A percentile compares a stretch with the other conserved stretches of the same genome.
phyloP scores from a whole-genome alignment of 2,329 filamentous ascomycete species.

The Microdochium nivale region DNA sequence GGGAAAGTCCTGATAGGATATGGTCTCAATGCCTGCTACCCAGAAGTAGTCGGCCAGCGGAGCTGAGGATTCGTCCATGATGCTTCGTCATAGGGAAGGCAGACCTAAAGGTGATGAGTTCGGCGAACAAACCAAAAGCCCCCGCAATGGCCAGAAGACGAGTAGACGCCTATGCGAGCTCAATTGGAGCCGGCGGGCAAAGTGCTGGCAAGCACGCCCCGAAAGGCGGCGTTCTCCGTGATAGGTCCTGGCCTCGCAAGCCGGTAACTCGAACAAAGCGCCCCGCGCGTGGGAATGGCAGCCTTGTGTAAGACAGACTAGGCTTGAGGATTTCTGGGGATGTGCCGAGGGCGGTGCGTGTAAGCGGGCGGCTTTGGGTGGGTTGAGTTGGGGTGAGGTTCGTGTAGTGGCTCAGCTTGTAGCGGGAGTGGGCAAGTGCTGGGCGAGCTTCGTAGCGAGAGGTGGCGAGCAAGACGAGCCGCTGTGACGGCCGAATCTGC shows the following conservation, averaged over 20 bases:
- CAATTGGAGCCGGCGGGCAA: background rate
- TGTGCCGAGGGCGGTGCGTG: background rate
- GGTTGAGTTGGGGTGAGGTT: background rate
- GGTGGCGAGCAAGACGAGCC: background rate
- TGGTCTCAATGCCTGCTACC: constrained; percentile 63
- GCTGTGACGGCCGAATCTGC: background rate
- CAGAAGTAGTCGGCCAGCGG: constrained; percentile 69
- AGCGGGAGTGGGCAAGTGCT: background rate
- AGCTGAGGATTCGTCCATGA: constrained; percentile 53
- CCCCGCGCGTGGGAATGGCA: background rate
- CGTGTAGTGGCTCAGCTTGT: background rate
- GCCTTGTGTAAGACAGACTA: background rate
- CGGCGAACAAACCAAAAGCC: background rate
- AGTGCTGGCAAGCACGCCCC: background rate
- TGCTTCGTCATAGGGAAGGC: constrained; percentile 8
- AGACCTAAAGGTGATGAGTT: background rate
- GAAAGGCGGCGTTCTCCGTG: constrained; percentile 5
- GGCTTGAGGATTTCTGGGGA: background rate
- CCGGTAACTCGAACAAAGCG: background rate
- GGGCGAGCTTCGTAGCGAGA: background rate
- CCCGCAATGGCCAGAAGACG: constrained; percentile 17
- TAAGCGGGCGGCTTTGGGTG: background rate
- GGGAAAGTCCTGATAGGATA: constrained; percentile 52
- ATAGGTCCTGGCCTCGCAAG: background rate
- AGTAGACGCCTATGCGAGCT: constrained; percentile 3